Evolutionary conservation across 805 yeast genomes (phyloP).

Genomic region (Groenewaldozyma salmanticensis): DNA sequence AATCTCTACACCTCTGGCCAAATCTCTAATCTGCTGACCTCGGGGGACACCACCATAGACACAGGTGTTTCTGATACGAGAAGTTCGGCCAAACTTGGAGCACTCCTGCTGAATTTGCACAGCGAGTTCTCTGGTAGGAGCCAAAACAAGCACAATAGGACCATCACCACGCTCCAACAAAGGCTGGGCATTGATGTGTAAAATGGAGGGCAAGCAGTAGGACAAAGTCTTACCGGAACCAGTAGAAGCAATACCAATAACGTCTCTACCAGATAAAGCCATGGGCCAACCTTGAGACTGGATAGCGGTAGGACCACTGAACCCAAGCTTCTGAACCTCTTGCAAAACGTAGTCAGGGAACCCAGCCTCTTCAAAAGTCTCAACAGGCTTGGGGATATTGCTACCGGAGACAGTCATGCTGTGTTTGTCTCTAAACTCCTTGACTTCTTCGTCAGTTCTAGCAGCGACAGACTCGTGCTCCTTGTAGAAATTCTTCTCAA

Average conservation of each 20-base stretch:
- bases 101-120: constrained; percentile 96
- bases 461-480: constrained; percentile 73
- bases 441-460: constrained; percentile 67
- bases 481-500: constrained; percentile 88
- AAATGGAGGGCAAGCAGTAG: constrained; percentile 93
- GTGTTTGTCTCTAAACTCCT: constrained; percentile 64
- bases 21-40: constrained; percentile 95
- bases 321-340: constrained; percentile 87
- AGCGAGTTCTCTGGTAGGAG: constrained; percentile 98
- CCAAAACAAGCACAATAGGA: constrained; percentile 88
- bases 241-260: constrained; percentile 98
- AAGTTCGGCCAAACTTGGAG: constrained; percentile 83
- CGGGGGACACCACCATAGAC: constrained; percentile 99
- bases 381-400: constrained; percentile 90
- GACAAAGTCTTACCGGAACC: constrained; percentile 99
- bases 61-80: constrained; percentile 88
- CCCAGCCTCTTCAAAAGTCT: constrained; percentile 91
- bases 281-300: constrained; percentile 99
- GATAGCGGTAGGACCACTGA: constrained; percentile 88
- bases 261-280: constrained; percentile 98
- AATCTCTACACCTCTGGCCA: constrained; percentile 91
- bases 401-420: constrained; percentile 80
- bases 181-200: constrained; percentile 97
- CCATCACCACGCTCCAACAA: constrained; percentile 91
- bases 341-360: constrained; percentile 88